Conservation (phyloP, 257 asterid genomes). For the Plectranthus barbatus region DNA sequence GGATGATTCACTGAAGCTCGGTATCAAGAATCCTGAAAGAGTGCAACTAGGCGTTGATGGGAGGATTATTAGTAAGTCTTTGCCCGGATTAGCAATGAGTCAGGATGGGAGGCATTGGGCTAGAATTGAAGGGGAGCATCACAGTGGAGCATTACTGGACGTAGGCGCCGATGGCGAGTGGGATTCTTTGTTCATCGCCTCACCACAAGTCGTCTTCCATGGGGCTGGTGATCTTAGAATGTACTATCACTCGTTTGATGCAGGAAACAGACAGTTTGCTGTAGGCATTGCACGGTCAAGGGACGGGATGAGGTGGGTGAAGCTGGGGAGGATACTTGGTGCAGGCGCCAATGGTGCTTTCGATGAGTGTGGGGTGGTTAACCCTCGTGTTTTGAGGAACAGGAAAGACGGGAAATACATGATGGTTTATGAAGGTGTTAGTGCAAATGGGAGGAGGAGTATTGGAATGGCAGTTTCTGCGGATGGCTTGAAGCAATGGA, state of each 20-base stretch:
- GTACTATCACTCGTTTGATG: constrained; percentile 77
- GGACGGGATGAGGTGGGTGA: constrained; percentile 85
- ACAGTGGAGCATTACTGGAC: constrained; percentile 77
- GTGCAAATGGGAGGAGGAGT: constrained; percentile 36
- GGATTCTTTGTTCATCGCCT: constrained; percentile 73
- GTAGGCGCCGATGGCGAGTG: constrained; percentile 62
- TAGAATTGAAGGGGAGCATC: constrained; percentile 88
- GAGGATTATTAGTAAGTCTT: constrained; percentile 36
- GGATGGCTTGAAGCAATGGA: constrained; percentile 81
- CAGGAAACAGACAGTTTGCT: constrained; percentile 25
- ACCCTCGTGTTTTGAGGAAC: constrained; percentile 49
- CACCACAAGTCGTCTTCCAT: constrained; percentile 75
- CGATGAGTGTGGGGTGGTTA: constrained; percentile 50
- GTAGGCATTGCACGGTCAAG: constrained; percentile 79
- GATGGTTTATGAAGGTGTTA: constrained; percentile 84
- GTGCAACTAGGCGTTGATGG: not conserved
- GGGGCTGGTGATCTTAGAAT: constrained; percentile 62
- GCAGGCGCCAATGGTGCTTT: constrained; percentile 39
- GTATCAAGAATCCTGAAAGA: constrained; percentile 15
- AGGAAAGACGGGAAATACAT: constrained; percentile 54
- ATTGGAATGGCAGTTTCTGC: constrained; percentile 54
- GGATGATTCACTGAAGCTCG: constrained; percentile 5
- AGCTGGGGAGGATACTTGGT: constrained; percentile 57
- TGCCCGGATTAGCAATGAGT: constrained; percentile 93
- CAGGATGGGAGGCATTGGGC: constrained; percentile 97